phyloP scores from a whole-genome alignment of 2,329 filamentous ascomycete species.

The Karstenula rhodostoma region DNA sequence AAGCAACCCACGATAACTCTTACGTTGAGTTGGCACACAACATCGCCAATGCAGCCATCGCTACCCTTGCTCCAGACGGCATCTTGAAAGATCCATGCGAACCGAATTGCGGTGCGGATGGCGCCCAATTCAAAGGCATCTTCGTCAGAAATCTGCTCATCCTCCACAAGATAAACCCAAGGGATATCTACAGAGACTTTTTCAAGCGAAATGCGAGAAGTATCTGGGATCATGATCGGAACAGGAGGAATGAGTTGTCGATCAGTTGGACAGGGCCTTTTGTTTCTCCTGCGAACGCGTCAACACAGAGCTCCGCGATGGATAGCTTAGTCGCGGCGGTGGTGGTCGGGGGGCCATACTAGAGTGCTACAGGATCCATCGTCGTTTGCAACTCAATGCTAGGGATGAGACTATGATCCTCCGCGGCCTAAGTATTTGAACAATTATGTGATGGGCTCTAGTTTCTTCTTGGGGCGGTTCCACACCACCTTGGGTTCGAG shows the following conservation, averaged over 20 bases:
- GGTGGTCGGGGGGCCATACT: not conserved
- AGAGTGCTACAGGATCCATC: not conserved
- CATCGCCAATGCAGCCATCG: slow-evolving; percentile 51
- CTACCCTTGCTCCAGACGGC: slow-evolving; percentile 43
- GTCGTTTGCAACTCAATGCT: not conserved
- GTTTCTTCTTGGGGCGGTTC: too few relatives aligned
- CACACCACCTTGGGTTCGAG: not conserved
- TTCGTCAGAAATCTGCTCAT: slow-evolving; percentile 72
- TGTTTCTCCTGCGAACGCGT: slow-evolving; percentile 58
- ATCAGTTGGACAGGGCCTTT: slow-evolving; percentile 71
- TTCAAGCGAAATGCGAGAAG: slow-evolving; percentile 69
- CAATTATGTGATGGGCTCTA: too few relatives aligned
- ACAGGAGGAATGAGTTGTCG: slow-evolving; percentile 62
- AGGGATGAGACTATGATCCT: not conserved
- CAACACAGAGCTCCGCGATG: slow-evolving; percentile 70
- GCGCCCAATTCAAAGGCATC: slow-evolving; percentile 75
- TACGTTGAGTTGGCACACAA: slow-evolving; percentile 46
- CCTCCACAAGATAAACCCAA: slow-evolving; percentile 61
- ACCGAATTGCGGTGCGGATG: slow-evolving; percentile 50
- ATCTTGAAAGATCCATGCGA: slow-evolving; percentile 54
- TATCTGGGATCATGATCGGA: slow-evolving; percentile 69
- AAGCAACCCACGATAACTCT: slow-evolving; percentile 45
- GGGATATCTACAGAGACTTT: slow-evolving; percentile 60
- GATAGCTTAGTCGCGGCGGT: slow-evolving; percentile 70
- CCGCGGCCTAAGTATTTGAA: too few relatives aligned